Base-by-base conservation (phyloP, 2,329 filamentous ascomycete species). In the Periconia sp. region DNA sequence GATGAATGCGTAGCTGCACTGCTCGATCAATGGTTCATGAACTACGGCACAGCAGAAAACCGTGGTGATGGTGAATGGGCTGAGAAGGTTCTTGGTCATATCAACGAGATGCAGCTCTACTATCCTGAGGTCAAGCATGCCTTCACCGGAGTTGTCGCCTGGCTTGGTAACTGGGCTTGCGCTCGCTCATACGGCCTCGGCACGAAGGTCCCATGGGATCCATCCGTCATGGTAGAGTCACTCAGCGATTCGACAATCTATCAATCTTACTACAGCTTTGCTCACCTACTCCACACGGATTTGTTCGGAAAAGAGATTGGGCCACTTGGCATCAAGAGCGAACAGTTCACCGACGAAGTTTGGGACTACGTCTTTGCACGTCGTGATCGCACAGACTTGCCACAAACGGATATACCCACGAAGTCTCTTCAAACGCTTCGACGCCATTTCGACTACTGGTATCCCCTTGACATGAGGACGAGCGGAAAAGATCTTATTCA, bases 21-120 rank as follows among this genome's bases (percentile, higher is more conserved):
- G 61, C 86, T 97, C 69, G 93, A 97, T 65, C 94, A 99, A 76
- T 99, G 94, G 92, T 99, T 96, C 77, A 81, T 99, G 65, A 93
- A 97, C 77, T 99, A 99, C 69, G 94, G 94, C 57, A 76, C 74
- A 17, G 71, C 74, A 18, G 77, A 76, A 43, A 77, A 77, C 48
- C 90, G 92, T 76, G 90, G 91, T 57, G 85, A 87, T 63, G 76
- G 78, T 42, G 83, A 87, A 47, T 97, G 94, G 94, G 90, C 90
- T 69, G 78, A 89, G 58, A 81, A 83, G 42, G 91, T 75, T 35
- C 58, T 73, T 41, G 62, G 84, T 55, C 68, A 75, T 50, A 67
- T 75, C 41, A 60, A 70, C 41, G 84, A 84, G 30, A 78, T 97
- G 57, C 90, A 97, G 74, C 90, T 90, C 8, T 97, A 90, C 77